A percentile compares a stretch with the other conserved stretches of the same genome.
Evolutionary conservation across 345 rosid species (phyloP).

Genomic region (Arabidopsis suecica): DNA sequence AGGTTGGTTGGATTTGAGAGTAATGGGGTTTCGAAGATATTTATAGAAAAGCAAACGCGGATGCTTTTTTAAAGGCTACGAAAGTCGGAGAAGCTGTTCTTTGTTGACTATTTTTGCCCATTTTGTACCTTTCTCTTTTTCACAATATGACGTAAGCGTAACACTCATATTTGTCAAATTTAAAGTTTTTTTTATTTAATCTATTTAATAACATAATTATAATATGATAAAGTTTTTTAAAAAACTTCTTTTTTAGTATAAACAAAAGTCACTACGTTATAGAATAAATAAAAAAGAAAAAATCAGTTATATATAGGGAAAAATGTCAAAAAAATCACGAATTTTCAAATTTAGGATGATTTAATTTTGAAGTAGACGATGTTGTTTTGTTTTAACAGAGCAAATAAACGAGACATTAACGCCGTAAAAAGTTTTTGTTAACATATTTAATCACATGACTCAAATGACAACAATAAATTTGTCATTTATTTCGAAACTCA

Average conservation of each 20-base stretch:
- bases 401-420: no score
- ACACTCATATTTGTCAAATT: background rate
- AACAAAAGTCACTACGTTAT: background rate
- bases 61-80: conserved; percentile 17
- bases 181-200: background rate
- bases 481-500: no score
- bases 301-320: background rate
- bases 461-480: no score
- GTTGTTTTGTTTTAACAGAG: no score
- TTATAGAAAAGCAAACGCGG: conserved; percentile 35
- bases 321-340: no score
- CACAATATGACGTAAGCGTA: conserved; percentile 24
- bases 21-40: background rate
- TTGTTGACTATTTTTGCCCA: conserved; percentile 39
- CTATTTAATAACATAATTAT: background rate
- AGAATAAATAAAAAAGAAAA: background rate
- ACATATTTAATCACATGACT: no score
- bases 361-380: no score
- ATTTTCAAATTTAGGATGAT: no score
- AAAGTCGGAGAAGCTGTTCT: conserved; percentile 27
- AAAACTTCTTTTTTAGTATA: background rate
- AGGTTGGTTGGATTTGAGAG: conserved; percentile 22
- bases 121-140: conserved; percentile 6
- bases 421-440: no score
- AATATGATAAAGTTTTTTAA: background rate